Conservation (phyloP, 139 green algal genomes). For the Volvox reticuliferus region DNA sequence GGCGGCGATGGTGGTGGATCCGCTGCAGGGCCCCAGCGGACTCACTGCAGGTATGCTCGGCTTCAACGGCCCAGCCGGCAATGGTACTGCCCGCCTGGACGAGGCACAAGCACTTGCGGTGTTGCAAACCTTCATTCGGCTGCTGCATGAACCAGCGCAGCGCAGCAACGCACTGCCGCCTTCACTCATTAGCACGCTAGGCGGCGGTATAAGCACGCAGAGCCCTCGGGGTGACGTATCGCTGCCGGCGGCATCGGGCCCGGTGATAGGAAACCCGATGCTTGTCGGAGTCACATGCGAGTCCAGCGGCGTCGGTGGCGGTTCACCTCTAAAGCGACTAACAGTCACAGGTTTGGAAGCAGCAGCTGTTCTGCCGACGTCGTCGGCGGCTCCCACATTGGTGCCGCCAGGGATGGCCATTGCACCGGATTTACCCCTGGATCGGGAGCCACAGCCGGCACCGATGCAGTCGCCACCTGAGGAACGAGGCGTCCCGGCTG, state of each 20-base stretch:
- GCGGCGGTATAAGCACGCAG: background rate
- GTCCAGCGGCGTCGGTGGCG: background rate
- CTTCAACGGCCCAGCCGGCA: background rate
- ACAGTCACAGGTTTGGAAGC: too few species aligned
- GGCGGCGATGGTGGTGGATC: background rate
- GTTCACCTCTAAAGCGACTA: background rate
- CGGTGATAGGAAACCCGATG: background rate
- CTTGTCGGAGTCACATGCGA: background rate
- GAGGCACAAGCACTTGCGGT: constrained; percentile 25
- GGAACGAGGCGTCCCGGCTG: too few species aligned
- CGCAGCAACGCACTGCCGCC: background rate
- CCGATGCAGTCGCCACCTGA: too few species aligned
- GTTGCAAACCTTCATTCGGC: constrained; percentile 22
- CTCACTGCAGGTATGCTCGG: background rate
- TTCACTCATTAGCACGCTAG: background rate
- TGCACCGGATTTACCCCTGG: too few species aligned
- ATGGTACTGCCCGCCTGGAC: background rate
- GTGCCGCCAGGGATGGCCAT: too few species aligned
- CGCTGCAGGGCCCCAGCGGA: constrained; percentile 17
- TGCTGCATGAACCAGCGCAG: constrained; percentile 20
- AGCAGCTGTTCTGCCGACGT: too few species aligned
- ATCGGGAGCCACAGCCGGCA: too few species aligned
- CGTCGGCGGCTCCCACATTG: too few species aligned
- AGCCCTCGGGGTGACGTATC: background rate
- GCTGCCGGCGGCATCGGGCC: background rate